A percentile compares a stretch with the other conserved stretches of the same genome.
Evolutionary conservation across 371 early-diverging fungal genomes (phyloP).

Genomic region (Mucor irregularis): DNA sequence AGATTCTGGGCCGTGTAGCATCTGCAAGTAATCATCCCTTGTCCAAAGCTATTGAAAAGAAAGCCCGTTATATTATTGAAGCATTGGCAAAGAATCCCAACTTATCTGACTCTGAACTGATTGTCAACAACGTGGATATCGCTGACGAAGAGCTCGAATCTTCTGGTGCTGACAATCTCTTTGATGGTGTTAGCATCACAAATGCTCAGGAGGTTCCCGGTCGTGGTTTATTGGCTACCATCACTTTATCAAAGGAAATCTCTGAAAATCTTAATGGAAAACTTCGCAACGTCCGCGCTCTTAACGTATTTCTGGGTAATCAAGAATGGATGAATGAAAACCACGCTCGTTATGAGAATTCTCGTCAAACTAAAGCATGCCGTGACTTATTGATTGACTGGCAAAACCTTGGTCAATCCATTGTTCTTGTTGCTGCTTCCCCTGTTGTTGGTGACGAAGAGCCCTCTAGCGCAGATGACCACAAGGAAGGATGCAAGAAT

Average conservation of each 20-base stretch:
- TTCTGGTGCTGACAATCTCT: conserved; percentile 26
- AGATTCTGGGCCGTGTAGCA: conserved; percentile 47
- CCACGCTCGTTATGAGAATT: conserved; percentile 50
- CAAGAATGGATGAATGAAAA: conserved; percentile 74
- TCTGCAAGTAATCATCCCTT: conserved; percentile 49
- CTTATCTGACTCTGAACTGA: conserved; percentile 1
- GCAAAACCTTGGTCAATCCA: conserved; percentile 65
- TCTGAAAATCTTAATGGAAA: conserved; percentile 22
- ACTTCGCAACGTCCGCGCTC: conserved; percentile 40
- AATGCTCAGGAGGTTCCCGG: conserved; percentile 69
- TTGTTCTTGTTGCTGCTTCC: conserved; percentile 59
- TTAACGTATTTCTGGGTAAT: conserved; percentile 66
- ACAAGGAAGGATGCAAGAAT: conserved; percentile 39
- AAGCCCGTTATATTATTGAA: conserved; percentile 27
- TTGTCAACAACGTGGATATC: not conserved
- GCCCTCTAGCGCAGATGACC: conserved; percentile 14
- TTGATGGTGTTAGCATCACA: conserved; percentile 51
- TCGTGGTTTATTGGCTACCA: conserved; percentile 61
- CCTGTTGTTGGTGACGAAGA: conserved; percentile 37
- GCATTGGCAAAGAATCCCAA: conserved; percentile 4
- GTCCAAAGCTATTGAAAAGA: conserved; percentile 44
- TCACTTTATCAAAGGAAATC: conserved; percentile 31
- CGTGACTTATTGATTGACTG: conserved; percentile 39
- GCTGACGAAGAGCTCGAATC: conserved; percentile 4
- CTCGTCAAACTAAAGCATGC: conserved; percentile 36